Evolutionary conservation across 164 flowering plant genomes (phyloP), one percentile per base, ranked within the genome.

Genomic region (Magnolia changhungtana): DNA sequence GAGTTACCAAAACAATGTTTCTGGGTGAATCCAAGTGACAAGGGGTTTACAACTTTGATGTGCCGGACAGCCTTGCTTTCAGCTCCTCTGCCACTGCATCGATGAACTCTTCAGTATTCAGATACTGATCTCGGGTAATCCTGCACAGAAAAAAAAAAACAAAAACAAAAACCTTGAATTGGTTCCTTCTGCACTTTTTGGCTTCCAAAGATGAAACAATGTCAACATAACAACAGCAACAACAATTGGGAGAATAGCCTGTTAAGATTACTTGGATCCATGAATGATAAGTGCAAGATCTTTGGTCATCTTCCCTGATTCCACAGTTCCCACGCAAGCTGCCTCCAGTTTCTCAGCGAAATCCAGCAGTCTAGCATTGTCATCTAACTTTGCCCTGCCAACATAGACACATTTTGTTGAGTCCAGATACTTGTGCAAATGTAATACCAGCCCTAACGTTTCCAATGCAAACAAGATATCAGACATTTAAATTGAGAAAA

Each of bases 241-340:
- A 37, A 5, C 4, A 37, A 37, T 37, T 37, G 45, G 45, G 45
- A 4, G 45, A 37, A 37, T 37, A 37, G 45, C 45, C 45, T 37
- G 45, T 37, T 37, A 0, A 37, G 45, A 37, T 37, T 75, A 94
- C 98, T 87, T 90, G 52, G 98, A 77, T 50, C 98, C 98, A 81
- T 94, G 96, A 72, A 90, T 87, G 63, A 94, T 80, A 75, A 94
- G 91, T 4, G 98, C 96, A 75, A 94, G 94, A 89, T 94, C 98
- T 84, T 94, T 94, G 78, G 98, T 94, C 98, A 94, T 94, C 83
- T 92, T 94, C 51, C 98, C 98, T 11, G 97, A 89, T 77, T 94
- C 97, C n/a, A 94, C 98, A 66, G 88, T 69, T 71, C 87, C 90
- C 78, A 92, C 69, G 73, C 97, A 92, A 49, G 98, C 94, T 70